Conservation (phyloP, 768 basidiomycete genomes). For the Rhodosporidiobolus sp. region DNA sequence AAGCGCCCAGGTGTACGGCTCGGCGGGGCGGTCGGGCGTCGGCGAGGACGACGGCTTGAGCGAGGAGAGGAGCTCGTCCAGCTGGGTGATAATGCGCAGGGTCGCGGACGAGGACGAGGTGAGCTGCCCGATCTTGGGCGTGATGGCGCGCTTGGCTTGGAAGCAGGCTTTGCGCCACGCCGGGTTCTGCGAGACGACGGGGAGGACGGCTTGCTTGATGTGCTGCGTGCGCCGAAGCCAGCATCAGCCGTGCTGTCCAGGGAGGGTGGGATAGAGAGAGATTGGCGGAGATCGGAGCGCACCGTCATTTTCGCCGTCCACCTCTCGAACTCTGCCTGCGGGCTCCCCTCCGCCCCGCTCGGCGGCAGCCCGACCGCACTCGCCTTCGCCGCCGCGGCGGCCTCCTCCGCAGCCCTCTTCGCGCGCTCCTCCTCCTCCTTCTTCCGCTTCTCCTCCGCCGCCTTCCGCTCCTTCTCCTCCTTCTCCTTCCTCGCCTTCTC, state of each 20-base stretch:
- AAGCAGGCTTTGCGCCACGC: slow-evolving; percentile 63
- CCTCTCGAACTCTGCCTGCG: slow-evolving; percentile 48
- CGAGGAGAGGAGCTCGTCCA: slow-evolving; percentile 53
- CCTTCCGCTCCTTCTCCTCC: slow-evolving; percentile 46
- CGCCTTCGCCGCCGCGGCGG: slow-evolving; percentile 48
- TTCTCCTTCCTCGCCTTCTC: slow-evolving; percentile 52
- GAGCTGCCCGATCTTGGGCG: slow-evolving; percentile 80
- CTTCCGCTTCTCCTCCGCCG: slow-evolving; percentile 24
- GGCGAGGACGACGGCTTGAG: slow-evolving; percentile 27
- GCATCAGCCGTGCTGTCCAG: not conserved
- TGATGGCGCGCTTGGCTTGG: slow-evolving; percentile 69
- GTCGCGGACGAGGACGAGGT: slow-evolving; percentile 68
- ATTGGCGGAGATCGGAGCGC: not conserved
- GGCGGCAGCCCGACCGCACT: slow-evolving; percentile 23
- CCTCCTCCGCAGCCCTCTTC: slow-evolving; percentile 49
- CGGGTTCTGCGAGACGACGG: slow-evolving; percentile 61
- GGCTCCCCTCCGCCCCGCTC: slow-evolving; percentile 23
- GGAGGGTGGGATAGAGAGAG: not conserved
- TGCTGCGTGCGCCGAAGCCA: slow-evolving; percentile 17
- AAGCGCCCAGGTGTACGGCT: slow-evolving; percentile 65
- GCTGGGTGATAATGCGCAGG: slow-evolving; percentile 57
- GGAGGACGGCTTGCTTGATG: slow-evolving; percentile 51
- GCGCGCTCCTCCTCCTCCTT: slow-evolving; percentile 41
- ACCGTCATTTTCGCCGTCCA: slow-evolving; percentile 49
- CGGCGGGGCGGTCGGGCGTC: slow-evolving; percentile 49